phyloP scores from a whole-genome alignment of 805 yeast species.

The Millerozyma miso region DNA sequence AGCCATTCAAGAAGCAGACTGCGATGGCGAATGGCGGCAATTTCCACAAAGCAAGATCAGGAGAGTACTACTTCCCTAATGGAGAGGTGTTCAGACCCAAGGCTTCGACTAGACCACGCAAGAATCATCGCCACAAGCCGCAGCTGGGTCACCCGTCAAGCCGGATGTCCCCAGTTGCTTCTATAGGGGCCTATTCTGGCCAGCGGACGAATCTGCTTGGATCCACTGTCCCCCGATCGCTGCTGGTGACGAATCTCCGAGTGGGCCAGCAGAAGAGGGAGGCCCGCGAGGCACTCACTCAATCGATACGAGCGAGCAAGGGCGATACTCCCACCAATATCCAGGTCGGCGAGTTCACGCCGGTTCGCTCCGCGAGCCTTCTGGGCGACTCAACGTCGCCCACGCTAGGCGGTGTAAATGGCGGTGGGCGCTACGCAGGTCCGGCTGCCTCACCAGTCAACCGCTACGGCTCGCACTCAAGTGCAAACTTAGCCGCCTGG shows the following conservation, averaged over 20 bases:
- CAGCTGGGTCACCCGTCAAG: not conserved
- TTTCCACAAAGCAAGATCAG: slow-evolving; percentile 11
- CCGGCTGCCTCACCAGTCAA: not conserved
- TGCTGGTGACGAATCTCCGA: slow-evolving; percentile 12
- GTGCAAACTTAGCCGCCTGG: not conserved
- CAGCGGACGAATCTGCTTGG: not conserved
- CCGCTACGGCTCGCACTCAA: not conserved
- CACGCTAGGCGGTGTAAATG: not conserved
- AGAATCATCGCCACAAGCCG: not conserved
- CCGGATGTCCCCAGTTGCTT: not conserved
- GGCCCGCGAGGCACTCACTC: slow-evolving; percentile 10
- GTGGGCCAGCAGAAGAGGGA: slow-evolving; percentile 15
- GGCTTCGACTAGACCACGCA: slow-evolving; percentile 20
- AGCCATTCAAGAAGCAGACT: slow-evolving; percentile 24
- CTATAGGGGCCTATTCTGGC: not conserved
- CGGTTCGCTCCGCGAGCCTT: not conserved
- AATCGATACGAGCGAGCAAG: slow-evolving; percentile 18
- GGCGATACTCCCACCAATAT: slow-evolving; percentile 26
- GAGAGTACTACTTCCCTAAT: slow-evolving; percentile 45
- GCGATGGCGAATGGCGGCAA: slow-evolving; percentile 3
- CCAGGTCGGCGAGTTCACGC: not conserved
- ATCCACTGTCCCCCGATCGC: slow-evolving; percentile 8
- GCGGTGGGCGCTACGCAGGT: not conserved
- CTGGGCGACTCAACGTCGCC: not conserved
- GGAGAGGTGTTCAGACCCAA: slow-evolving; percentile 53